phyloP scores from a whole-genome alignment of 306 rosid species.

The Trifolium repens region DNA sequence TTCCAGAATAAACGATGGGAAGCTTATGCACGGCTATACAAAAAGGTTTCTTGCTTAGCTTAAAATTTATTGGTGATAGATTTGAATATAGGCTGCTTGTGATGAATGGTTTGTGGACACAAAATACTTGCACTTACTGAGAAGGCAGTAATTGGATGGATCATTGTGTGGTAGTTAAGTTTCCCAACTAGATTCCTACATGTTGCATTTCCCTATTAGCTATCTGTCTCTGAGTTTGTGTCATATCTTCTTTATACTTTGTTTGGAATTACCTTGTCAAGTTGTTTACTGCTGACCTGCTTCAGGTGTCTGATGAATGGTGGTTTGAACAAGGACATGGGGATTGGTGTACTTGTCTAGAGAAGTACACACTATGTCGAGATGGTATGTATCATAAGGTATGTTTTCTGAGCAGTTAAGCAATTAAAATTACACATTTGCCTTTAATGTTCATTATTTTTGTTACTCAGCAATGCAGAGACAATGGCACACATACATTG shows the following conservation, averaged over 20 bases:
- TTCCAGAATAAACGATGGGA: slow-evolving; percentile 88
- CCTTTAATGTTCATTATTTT: slow-evolving; percentile 27
- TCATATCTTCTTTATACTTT: slow-evolving; percentile 32
- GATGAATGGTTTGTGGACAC: slow-evolving; percentile 12
- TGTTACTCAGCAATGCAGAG: slow-evolving; percentile 29
- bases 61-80: slow-evolving; percentile 7
- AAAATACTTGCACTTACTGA: slow-evolving; percentile 27
- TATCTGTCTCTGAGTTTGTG: background rate
- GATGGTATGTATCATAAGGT: slow-evolving; percentile 99
- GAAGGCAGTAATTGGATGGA: slow-evolving; percentile 32
- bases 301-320: slow-evolving; percentile 92
- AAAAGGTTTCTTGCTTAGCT: slow-evolving; percentile 66
- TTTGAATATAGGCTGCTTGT: slow-evolving; percentile 15
- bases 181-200: slow-evolving; percentile 17
- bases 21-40: slow-evolving; percentile 79
- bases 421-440: slow-evolving; percentile 4
- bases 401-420: slow-evolving; percentile 39
- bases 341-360: slow-evolving; percentile 93
- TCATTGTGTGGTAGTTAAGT: slow-evolving; percentile 26
- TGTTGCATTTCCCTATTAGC: slow-evolving; percentile 20
- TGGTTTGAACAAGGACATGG: slow-evolving; percentile 99
- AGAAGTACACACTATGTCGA: slow-evolving; percentile 80
- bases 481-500: background rate
- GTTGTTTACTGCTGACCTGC: slow-evolving; percentile 31
- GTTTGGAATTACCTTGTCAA: slow-evolving; percentile 11